Evolutionary conservation across 805 yeast species (phyloP), one percentile per base, ranked within the genome.

Genomic region (Candida nanaspora): DNA sequence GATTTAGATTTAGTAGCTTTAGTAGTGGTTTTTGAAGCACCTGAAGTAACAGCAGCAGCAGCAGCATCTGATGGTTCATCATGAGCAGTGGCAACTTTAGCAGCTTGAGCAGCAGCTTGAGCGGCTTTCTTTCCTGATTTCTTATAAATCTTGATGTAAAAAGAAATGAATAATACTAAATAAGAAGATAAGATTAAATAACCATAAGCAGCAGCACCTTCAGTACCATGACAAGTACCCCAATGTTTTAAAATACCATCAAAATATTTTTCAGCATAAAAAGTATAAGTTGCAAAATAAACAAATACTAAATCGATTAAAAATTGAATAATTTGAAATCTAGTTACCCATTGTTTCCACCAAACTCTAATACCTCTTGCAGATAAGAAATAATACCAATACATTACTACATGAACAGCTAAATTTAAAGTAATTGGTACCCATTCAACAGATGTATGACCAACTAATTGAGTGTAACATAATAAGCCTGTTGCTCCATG

Each of bases 341-440:
- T 76, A 42, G 98, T 91, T 51, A 91, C 96, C 96, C 96, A 91
- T 70, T 89, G 94, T 70, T 93, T 91, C 98, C 98, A 91, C 97
- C 97, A 89, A 41, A 91, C 96, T 56, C 86, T 82, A 59, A 89
- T 86, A 43, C 96, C 96, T 61, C 95, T 76, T 18, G 97, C 86
- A 39, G 93, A 75, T 55, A 91, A 72, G 72, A 89, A 88, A 71
- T 93, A 91, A 77, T 91, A 91, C 84, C 88, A 91, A 76, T 91
- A 91, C 98, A 91, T 93, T 42, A 91, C 79, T 38, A 89, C 95
- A 59, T 91, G 98, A 38, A 91, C 98, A 40, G 80, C 84, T 65
- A 91, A 74, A 74, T 91, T 91, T 55, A 91, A 73, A 26, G 82
- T 64, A 57, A 91, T 91, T 43, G 93, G 94, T 28, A 91, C 96